Evolutionary conservation across 2,329 filamentous ascomycete genomes (phyloP).

Genomic region (Ophiostoma australiae): DNA sequence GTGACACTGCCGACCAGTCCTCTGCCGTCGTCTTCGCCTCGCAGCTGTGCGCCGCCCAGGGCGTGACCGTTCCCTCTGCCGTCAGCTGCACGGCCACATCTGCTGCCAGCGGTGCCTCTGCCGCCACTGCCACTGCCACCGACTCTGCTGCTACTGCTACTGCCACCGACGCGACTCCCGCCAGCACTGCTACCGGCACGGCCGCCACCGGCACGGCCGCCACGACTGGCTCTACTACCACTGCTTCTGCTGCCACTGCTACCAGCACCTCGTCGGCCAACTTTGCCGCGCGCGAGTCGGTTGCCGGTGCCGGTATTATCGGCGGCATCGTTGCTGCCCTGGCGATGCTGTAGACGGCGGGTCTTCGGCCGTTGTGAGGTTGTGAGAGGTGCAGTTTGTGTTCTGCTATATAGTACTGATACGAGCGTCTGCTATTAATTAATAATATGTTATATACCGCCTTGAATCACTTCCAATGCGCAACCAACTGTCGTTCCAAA

Average conservation of each 20-base stretch:
- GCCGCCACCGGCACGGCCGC: slow-evolving; percentile 8
- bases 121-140: slow-evolving; percentile 18
- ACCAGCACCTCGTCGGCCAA: slow-evolving; percentile 22
- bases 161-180: slow-evolving; percentile 13
- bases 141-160: slow-evolving; percentile 17
- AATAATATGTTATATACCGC: neutral
- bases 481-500: neutral
- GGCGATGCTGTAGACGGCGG: slow-evolving; percentile 27
- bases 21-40: slow-evolving; percentile 34
- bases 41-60: slow-evolving; percentile 34
- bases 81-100: slow-evolving; percentile 31
- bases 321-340: slow-evolving; percentile 28
- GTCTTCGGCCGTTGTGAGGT: neutral
- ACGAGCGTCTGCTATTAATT: neutral
- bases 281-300: slow-evolving; percentile 25
- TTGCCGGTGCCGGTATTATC: slow-evolving; percentile 26
- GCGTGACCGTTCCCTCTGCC: slow-evolving; percentile 35
- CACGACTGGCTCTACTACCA: slow-evolving; percentile 19
- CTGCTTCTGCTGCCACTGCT: slow-evolving; percentile 19
- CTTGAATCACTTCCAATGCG: neutral
- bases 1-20: slow-evolving; percentile 32
- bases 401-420: neutral
- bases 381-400: neutral
- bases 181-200: slow-evolving; percentile 16
- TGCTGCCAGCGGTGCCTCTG: slow-evolving; percentile 18